Base-by-base conservation (phyloP, 2,329 filamentous ascomycete genomes). In the Pseudodiploospora longispora region DNA sequence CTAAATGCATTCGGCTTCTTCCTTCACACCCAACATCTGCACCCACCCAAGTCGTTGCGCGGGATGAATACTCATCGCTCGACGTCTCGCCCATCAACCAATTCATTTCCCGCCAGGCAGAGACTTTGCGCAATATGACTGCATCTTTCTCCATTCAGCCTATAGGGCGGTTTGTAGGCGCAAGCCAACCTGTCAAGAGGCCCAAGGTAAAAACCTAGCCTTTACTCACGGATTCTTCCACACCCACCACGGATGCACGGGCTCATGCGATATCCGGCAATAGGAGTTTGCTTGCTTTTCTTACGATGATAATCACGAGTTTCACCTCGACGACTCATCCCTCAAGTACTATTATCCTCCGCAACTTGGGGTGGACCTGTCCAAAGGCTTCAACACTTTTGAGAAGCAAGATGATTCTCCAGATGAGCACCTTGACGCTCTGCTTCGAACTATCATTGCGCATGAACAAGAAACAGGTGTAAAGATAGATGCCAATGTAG, bases 221-320 rank as follows among this genome's bases (percentile, higher is more conserved):
- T 19, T 19, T 19, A 19, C 19, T 19, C 10, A 27, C 36, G 10
- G 6, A 4, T 27, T 9, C 8, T 31, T 27, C 10, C n/a, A 12
- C 7, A n/a, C 19, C 32, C 32, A 34, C 32, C 6, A 27, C n/a
- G 19, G 9, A 28, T 34, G 9, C 9, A n/a, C 32, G n/a, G 32
- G 32, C 32, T 34, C 32, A 29, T 29, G 8, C 8, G 19, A 19
- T 19, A 19, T 19, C 19, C 19, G 19, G 19, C 19, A 19, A 6
- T 33, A 91, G 83, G 93, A 98, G 70, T 86, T 98, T 52, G 78
- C 91, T 4, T 88, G 76, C 65, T 98, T 97, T 67, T 97, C 91
- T 6, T 97, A 93, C 65, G 87, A 97, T 61, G 79, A 89, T 37
- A 71, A 89, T 29, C 93, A 91, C 60, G 65, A 78, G 43, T 89